Base-by-base conservation (phyloP, 1,284 basidiomycete species). In the Pisolithus thermaeus region DNA sequence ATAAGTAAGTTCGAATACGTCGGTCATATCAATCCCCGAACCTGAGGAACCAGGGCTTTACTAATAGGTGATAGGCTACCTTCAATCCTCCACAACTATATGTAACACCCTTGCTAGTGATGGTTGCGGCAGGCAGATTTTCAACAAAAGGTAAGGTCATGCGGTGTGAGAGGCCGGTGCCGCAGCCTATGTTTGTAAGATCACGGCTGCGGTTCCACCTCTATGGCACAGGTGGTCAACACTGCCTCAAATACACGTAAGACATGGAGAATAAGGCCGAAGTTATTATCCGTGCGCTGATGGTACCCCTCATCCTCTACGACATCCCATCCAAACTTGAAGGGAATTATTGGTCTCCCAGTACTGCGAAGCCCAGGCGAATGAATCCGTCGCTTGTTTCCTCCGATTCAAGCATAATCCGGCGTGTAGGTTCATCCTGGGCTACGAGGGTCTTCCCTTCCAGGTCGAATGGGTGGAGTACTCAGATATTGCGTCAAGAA, bases 1-100 rank as follows among this genome's bases (percentile, higher is more conserved):
- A 36, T 73, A 81, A 20, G 55, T 77, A 89, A 90, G 59, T 92
- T 92, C 63, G 84, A 92, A 66, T 91, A 92, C 65, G 69, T 91
- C 55, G 77, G 73, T 14, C 90, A 91, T 63, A 79, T 88, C 14
- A 70, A 70, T 52, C 79, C 79, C 63, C 78, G 88, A 40, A 77
- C 88, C 73, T 70, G 74, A 9, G 25, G 25, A 5, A 27, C 25
- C 7, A 7, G 25, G 4, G 25, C 6, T 27, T 27, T 27, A 27
- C 25, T 27, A 27, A 27, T 27, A 7, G 18, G 18, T 20, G 18
- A 20, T 20, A 27, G 25, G 6, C 7, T 27, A 27, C 25, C 25
- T 27, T 27, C 25, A 20, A 27, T 27, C 5, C 25, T 27, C 25
- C 25, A 7, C 6, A 27, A 7, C 25, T 27, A 27, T 27, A 27